Base-by-base conservation (phyloP, 2,329 filamentous ascomycete genomes). In the Beauveria bassiana region DNA sequence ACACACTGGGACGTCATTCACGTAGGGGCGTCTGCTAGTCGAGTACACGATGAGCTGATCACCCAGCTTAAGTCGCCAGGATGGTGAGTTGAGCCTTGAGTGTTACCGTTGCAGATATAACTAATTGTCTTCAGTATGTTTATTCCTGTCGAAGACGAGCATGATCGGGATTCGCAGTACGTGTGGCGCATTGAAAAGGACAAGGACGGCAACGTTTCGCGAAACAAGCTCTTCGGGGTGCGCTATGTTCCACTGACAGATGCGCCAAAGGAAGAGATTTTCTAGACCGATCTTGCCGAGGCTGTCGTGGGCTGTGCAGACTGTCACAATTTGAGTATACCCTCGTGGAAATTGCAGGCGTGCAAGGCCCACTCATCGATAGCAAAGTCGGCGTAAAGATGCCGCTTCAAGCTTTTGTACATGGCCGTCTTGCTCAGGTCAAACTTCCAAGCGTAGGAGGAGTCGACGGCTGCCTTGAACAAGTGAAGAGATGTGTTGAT, bases 1-100 rank as follows among this genome's bases (percentile, higher is more conserved):
- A 75, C 73, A 34, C 81, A 86, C 0, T 99, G 93, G 80, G 91
- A 98, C 79, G 93, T 90, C 2, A 98, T 99, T 63, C 95, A 98
- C 71, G 95, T 98, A 3, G 95, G 95, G 0, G 95, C 95, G 0
- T 90, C 91, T 8, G 93, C 93, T 0, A 82, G 77, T 26, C 82
- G 86, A 69, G 75, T 96, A 60, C 93, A 96, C 71, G 71, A 82
- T 20, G 82, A 84, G 63, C 75, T 98, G 66, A 75, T 96, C 51
- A 82, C 86, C 34, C 95, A 98, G 77, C 76, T 99, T 66, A 86
- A 85, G 65, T 77, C 82, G 3, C 93, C 93, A 0, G 95, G 95
- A 0, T 80, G 86, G 77, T 82, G 63, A 68, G 76, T 69, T 59
- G 18, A 50, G 4, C 2, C 3, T 18, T 20, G 20, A 67, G 70